Base-by-base conservation (phyloP, 2,329 filamentous ascomycete genomes). In the Pestalotiopsis sp. region DNA sequence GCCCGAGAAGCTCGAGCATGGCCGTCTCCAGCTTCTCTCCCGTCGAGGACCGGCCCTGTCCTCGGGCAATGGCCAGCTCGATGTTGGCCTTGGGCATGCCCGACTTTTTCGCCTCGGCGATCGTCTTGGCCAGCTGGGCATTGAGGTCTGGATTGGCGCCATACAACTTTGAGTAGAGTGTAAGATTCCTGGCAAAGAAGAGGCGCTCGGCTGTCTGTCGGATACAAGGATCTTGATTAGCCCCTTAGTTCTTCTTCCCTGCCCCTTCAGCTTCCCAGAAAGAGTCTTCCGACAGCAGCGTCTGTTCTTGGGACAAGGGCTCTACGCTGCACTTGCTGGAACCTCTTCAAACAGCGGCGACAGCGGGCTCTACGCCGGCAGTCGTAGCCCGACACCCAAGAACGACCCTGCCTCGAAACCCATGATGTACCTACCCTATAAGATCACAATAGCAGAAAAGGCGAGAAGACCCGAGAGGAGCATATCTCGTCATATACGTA, bases 81-180 rank as follows among this genome's bases (percentile, higher is more conserved):
- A 98, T 97, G 2, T 89, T 86, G 23, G 89, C 84, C 81, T 98
- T 98, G 1, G 95, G 93, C 62, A 97, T 91, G 72, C 92, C 93
- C 69, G 90, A 91, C 83, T 94, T 95, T 83, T 96, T 98, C 58
- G 95, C 95, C 66, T 87, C 89, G 20, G 87, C 81, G 68, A 98
- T 89, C 14, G 92, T 87, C 36, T 90, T 84, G 25, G 91, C 92
- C 62, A 99, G 87, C 71, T 91, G 90, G 2, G 93, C 87, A 78
- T 98, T 98, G 75, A 87, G 82, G 72, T 87, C 88, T 13, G 91
- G 86, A 76, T 97, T 89, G 9, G 92, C 84, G 63, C 94, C 94
- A 80, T 90, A 92, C 77, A 95, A 83, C 83, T 92, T 94, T 1
- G 93, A 93, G 69, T 91, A 91, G 70, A 91, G 87, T 64, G 91